Conservation (phyloP, 2,329 filamentous ascomycete species). For the Aureobasidium melanogenum region DNA sequence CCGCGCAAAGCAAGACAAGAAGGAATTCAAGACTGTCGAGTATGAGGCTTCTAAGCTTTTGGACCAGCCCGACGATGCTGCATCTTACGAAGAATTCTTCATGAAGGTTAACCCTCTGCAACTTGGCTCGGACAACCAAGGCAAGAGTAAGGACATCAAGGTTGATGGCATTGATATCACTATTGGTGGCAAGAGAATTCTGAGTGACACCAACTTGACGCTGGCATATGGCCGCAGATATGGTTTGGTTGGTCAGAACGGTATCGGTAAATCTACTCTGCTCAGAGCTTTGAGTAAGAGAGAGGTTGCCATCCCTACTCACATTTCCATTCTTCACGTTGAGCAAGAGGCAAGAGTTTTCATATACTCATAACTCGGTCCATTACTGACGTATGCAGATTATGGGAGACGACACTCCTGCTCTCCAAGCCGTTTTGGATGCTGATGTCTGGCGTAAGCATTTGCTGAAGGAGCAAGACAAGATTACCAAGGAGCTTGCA, state of each 20-base stretch:
- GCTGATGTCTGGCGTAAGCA: conserved; percentile 99
- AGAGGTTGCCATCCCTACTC: conserved; percentile 89
- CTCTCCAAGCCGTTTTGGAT: conserved; percentile 88
- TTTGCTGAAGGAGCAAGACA: conserved; percentile 77
- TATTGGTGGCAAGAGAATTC: conserved; percentile 79
- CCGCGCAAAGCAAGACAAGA: conserved; percentile 96
- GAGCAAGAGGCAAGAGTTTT: conserved; percentile 64
- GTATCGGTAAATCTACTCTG: conserved; percentile 82
- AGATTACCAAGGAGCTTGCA: conserved; percentile 68
- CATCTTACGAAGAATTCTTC: conserved; percentile 99
- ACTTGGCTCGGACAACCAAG: conserved; percentile 56
- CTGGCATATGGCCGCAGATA: conserved; percentile 89
- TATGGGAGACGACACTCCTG: conserved; percentile 87
- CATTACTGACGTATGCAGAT: conserved; percentile 47
- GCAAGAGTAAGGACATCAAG: conserved; percentile 98
- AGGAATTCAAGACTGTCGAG: conserved; percentile 94
- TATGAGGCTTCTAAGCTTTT: conserved; percentile 91
- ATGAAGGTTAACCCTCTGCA: conserved; percentile 98
- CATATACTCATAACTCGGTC: conserved; percentile 36
- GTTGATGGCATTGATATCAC: conserved; percentile 92
- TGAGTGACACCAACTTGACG: conserved; percentile 83
- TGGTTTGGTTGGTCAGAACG: conserved; percentile 97
- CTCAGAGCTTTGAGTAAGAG: conserved; percentile 82
- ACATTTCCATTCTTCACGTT: conserved; percentile 98
- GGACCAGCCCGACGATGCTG: conserved; percentile 68